Conservation (phyloP, 352 stramenopile genomes). For the Phytophthora capsici region DNA sequence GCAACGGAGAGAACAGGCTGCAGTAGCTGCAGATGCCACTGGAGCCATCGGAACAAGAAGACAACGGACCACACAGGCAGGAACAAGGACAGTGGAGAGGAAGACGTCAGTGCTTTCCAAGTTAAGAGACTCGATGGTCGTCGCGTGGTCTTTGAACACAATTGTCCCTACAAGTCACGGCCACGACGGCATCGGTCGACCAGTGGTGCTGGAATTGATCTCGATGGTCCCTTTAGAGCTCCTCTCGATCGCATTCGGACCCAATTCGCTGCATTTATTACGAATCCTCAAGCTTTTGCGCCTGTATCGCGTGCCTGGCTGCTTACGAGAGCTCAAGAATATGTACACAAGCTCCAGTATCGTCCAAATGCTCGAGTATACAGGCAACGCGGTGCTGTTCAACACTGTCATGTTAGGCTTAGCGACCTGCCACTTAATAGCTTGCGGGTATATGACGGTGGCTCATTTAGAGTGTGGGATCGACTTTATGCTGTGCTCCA, state of each 20-base stretch:
- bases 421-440: slow-evolving; percentile 58
- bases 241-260: slow-evolving; percentile 42
- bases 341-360: slow-evolving; percentile 45
- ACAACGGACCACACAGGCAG: slow-evolving; percentile 1
- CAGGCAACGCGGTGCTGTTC: slow-evolving; percentile 58
- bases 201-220: slow-evolving; percentile 52
- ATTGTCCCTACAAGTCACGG: slow-evolving; percentile 45
- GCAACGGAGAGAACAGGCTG: slow-evolving; percentile 49
- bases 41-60: slow-evolving; percentile 27
- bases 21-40: slow-evolving; percentile 28
- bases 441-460: slow-evolving; percentile 71
- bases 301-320: slow-evolving; percentile 55
- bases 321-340: slow-evolving; percentile 55
- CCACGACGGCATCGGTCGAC: slow-evolving; percentile 39
- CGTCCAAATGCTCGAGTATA: slow-evolving; percentile 66
- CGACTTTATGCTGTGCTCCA: slow-evolving; percentile 55
- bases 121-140: slow-evolving; percentile 43
- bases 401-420: slow-evolving; percentile 57
- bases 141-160: slow-evolving; percentile 73
- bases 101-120: slow-evolving; percentile 24
- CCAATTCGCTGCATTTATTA: slow-evolving; percentile 66
- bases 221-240: slow-evolving; percentile 65
- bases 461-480: slow-evolving; percentile 75
- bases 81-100: slow-evolving; percentile 8
- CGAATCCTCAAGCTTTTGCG: slow-evolving; percentile 61